Evolutionary conservation across 768 basidiomycete genomes (phyloP).

Genomic region (Mrakia frigida): DNA sequence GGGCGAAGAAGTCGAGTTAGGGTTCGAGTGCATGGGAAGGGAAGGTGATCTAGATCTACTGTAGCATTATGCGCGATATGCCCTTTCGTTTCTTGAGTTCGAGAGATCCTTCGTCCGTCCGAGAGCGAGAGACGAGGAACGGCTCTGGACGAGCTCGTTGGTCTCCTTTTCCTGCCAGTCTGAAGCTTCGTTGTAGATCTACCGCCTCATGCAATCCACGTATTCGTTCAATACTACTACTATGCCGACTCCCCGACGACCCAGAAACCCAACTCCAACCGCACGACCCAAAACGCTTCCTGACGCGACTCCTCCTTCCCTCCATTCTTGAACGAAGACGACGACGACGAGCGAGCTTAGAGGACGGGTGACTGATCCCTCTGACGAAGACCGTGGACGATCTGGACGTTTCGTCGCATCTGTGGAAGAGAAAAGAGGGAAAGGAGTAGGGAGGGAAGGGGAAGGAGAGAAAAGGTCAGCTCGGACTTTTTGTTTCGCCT

Average conservation of each 20-base stretch:
- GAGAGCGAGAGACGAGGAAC: no score
- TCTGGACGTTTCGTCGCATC: slow-evolving; percentile 28
- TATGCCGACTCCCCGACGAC: no score
- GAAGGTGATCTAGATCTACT: not conserved
- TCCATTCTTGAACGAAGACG: not conserved
- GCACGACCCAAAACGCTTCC: no score
- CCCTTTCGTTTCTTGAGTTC: no score
- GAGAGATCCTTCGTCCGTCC: no score
- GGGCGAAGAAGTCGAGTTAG: not conserved
- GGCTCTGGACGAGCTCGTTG: no score
- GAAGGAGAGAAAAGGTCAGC: not conserved
- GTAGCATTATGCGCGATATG: no score
- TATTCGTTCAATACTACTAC: no score
- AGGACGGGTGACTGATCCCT: slow-evolving; percentile 7
- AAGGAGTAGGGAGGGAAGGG: not conserved
- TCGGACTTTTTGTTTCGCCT: not conserved
- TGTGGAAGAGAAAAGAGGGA: not conserved
- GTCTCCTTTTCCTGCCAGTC: no score
- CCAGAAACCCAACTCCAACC: no score
- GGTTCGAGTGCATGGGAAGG: not conserved
- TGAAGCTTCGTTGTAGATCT: no score
- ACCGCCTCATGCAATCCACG: no score
- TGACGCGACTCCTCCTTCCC: not conserved
- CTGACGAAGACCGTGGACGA: slow-evolving; percentile 6
- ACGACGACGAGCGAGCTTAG: not conserved